Evolutionary conservation across 305 asterid genomes (phyloP), one percentile per base, ranked within the genome.

Genomic region (Fraxinus greggii): DNA sequence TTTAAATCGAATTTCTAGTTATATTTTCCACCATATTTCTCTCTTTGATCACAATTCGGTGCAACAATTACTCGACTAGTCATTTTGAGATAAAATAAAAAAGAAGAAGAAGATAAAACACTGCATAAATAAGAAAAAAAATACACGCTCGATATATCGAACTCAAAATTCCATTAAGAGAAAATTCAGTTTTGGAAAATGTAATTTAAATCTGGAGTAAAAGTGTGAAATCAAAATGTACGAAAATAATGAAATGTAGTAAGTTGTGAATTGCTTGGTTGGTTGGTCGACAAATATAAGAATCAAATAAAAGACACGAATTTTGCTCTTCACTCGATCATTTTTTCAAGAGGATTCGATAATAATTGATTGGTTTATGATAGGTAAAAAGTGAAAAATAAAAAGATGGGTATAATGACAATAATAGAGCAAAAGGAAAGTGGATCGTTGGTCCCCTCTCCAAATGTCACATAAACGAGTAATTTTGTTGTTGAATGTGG

Each of bases 361-460:
- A 45, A 45, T 45, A 45, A 45, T 45, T 3, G 56, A 45, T 3
- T 15, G n/a, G 5, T 45, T 48, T 15, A 48, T 15, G 7, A 15
- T 13, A 48, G 59, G 59, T 4, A 13, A 48, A 48, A 48, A 48
- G 59, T 15, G 19, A 48, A 48, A 45, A 48, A 48, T 48, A 48
- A 13, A 48, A 48, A 13, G 21, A 48, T 48, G 59, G 59, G 15
- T 15, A 10, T 19, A 67, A 26, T 7, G 9, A 28, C 74, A 28
- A 67, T 67, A 67, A 67, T 26, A 10, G 74, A 67, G 28, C 59
- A 26, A 67, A 67, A 67, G 28, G 72, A 12, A 38, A 38, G 82
- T 85, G 87, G 84, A 36, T 29, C 33, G 67, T 36, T 86, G 92
- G 94, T 87, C 92, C 92, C 91, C 89, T 86, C 75, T 84, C 76